Base-by-base conservation (phyloP, 225 moss, liverwort and hornwort genomes). In the Sphagnum tenellum region DNA sequence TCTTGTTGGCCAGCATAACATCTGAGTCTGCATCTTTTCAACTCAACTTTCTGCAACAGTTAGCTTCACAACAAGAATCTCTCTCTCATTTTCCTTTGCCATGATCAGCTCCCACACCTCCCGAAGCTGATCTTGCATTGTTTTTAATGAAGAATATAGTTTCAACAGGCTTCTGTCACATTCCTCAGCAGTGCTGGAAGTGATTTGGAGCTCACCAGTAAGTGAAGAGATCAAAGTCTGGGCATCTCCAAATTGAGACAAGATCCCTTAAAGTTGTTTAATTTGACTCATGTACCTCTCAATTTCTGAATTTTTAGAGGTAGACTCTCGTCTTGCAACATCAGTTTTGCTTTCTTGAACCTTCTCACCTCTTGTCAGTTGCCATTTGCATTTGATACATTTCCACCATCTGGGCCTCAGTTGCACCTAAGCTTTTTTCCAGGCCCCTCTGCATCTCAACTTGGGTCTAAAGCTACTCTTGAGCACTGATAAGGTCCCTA, bases 391-490 rank as follows among this genome's bases (percentile, higher is more conserved):
- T 9, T 70, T n/a, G 14, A 59, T 80, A 67, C 10, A 79, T 68
- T 29, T 82, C 81, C 63, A 70, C 79, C 46, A 75, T 56, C 58
- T 75, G 65, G 5, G 50, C 72, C 74, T 84, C 77, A 12, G 71
- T 56, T 63, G 72, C 71, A 45, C 74, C 69, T 65, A 82, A 76
- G 62, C 81, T 83, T 54, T 74, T 77, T 73, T 74, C 57, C 62
- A 86, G 70, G 50, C 63, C 67, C 44, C n/a, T 53, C 55, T 77
- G 68, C 68, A 77, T 85, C 69, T 83, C 81, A 11, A 70, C 69
- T 66, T 75, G 71, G 69, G 67, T 75, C 50, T 78, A 74, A 75
- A 80, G 67, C 71, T 85, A 81, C 68, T 89, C 76, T 13, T 63
- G 78, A 12, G 77, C 70, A 14, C 66, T 49, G 56, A 63, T 66